These are phyloP conservation scores for Torulaspora microellipsoides DNA, from an alignment of 805 yeast species.

Conservation along the genomic window DNA sequence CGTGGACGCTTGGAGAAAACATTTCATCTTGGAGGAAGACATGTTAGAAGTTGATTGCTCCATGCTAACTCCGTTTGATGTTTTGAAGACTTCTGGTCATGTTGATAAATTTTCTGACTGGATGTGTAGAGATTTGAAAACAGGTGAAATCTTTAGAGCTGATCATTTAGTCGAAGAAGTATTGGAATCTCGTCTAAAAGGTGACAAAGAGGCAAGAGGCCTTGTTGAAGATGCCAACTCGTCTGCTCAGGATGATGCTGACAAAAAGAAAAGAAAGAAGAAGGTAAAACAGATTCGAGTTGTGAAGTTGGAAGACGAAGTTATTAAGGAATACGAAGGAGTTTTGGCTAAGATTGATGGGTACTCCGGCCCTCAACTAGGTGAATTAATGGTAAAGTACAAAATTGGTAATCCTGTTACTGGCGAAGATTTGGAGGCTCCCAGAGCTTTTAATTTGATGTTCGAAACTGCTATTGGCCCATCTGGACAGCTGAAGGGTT, in stretches of 20 bases:
- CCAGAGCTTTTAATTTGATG: conserved; percentile 96
- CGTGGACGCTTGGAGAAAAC: conserved; percentile 95
- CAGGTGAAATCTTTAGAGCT: conserved; percentile 98
- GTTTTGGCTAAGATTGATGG: conserved; percentile 94
- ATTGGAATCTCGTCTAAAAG: conserved; percentile 90
- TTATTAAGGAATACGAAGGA: conserved; percentile 74
- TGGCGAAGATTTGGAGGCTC: conserved; percentile 79
- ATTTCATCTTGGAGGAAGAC: conserved; percentile 94
- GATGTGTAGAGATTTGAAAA: conserved; percentile 95
- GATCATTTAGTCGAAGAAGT: conserved; percentile 98
- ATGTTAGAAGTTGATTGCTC: conserved; percentile 98
- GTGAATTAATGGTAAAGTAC: conserved; percentile 77
- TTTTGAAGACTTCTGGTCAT: conserved; percentile 97
- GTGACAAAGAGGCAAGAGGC: conserved; percentile 97
- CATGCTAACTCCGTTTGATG: conserved; percentile 97
- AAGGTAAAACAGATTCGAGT: conserved; percentile 94
- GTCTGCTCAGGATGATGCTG: conserved; percentile 64
- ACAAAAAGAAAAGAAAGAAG: conserved; percentile 90
- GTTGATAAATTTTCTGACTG: conserved; percentile 98
- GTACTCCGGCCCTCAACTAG: conserved; percentile 86
- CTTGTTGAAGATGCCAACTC: conserved; percentile 46
- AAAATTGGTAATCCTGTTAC: conserved; percentile 90
- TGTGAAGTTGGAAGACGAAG: conserved; percentile 75
- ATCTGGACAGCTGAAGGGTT: conserved; percentile 93
- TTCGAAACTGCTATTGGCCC: conserved; percentile 99